Evolutionary conservation across 495 filamentous ascomycete species (phyloP).

Genomic region (Cladorrhinum samala): DNA sequence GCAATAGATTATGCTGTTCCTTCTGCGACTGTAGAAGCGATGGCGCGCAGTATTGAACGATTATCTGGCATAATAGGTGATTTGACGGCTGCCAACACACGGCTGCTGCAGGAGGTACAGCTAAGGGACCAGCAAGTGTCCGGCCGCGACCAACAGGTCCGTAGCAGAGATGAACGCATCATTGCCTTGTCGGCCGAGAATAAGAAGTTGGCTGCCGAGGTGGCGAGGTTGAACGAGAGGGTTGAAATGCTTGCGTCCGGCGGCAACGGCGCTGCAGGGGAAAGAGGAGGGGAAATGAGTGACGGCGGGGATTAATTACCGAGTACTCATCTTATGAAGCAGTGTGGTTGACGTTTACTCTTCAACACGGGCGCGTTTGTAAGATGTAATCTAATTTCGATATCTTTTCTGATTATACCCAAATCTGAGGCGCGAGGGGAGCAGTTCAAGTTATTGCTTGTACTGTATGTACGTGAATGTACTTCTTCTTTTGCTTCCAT

Average conservation of each 20-base stretch:
- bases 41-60: constrained; percentile 7
- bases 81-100: constrained; percentile 5
- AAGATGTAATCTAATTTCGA: too few relatives aligned
- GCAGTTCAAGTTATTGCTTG: too few relatives aligned
- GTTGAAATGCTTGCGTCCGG: background rate
- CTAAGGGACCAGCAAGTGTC: background rate
- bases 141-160: background rate
- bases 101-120: constrained; percentile 4
- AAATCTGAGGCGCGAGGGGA: too few relatives aligned
- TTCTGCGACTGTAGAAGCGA: constrained; percentile 2
- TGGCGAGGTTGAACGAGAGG: background rate
- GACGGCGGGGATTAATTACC: background rate
- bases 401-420: too few relatives aligned
- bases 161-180: constrained; percentile 2
- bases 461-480: too few relatives aligned
- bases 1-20: constrained; percentile 2
- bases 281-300: background rate
- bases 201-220: background rate
- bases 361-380: too few relatives aligned
- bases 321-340: background rate
- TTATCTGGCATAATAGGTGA: constrained; percentile 1
- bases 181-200: background rate
- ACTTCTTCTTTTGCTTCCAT: too few relatives aligned
- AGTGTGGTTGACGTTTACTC: too few relatives aligned
- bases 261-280: background rate